These are phyloP conservation scores for Miscanthus lutarioriparius DNA, from an alignment of 176 grass and related monocot genomes.

Conservation along the genomic window DNA sequence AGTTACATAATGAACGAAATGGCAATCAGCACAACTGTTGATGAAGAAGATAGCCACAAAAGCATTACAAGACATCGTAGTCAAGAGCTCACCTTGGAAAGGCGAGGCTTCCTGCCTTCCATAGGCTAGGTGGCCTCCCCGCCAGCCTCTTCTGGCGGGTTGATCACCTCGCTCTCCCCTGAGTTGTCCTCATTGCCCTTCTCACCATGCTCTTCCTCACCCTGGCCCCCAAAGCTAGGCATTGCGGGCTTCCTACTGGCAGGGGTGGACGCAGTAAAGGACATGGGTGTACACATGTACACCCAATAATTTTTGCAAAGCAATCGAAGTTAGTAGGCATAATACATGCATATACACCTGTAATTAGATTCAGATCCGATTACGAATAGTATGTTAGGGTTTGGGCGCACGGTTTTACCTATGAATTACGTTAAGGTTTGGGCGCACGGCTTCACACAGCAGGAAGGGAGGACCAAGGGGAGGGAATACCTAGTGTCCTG, in stretches of 20 bases:
- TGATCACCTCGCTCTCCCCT: constrained; percentile 58
- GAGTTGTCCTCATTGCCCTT: constrained; percentile 41
- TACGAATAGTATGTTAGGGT: no score
- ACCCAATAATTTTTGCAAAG: no score
- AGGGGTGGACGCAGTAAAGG: no score
- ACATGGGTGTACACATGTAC: no score
- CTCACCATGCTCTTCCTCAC: constrained; percentile 11
- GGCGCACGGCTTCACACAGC: no score
- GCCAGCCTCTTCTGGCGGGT: constrained; percentile 39
- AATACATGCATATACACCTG: no score
- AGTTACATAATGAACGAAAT: constrained; percentile 4
- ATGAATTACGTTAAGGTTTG: no score
- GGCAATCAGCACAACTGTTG: neutral
- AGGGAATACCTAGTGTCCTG: no score
- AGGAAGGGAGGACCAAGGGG: no score
- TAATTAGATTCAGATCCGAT: no score
- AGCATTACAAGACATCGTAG: neutral
- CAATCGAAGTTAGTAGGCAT: no score
- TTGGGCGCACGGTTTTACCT: no score
- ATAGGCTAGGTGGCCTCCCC: constrained; percentile 47
- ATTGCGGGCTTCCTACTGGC: neutral
- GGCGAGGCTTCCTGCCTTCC: constrained; percentile 30
- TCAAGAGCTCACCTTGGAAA: constrained; percentile 37
- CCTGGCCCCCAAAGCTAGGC: constrained; percentile 8
- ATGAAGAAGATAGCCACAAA: neutral